Evolutionary conservation across 2,329 filamentous ascomycete genomes (phyloP).

Genomic region (Sporothrix protearum): DNA sequence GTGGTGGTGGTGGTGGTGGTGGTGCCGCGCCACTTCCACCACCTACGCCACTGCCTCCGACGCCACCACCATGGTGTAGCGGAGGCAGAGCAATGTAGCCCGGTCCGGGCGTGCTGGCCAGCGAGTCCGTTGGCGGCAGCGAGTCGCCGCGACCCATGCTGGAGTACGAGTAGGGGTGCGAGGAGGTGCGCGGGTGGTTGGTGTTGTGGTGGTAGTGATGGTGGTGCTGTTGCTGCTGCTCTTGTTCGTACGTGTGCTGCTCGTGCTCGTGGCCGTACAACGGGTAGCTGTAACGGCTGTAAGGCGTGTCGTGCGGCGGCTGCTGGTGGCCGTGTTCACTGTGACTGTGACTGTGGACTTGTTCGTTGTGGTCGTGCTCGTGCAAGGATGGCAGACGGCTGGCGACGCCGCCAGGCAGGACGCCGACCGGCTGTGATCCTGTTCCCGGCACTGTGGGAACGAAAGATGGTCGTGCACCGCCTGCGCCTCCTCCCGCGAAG

Average conservation of each 20-base stretch:
- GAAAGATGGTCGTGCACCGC: background rate
- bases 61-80: constrained; percentile 10
- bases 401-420: constrained; percentile 43
- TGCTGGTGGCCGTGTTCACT: constrained; percentile 8
- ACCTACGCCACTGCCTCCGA: background rate
- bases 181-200: constrained; percentile 47
- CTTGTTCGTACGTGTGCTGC: background rate
- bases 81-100: constrained; percentile 35
- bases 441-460: constrained; percentile 28
- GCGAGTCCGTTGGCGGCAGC: constrained; percentile 56
- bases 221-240: constrained; percentile 17
- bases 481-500: background rate
- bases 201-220: constrained; percentile 7
- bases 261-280: constrained; percentile 29
- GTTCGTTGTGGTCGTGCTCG: constrained; percentile 22
- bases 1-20: background rate
- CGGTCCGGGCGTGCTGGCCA: constrained; percentile 51
- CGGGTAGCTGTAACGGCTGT: background rate
- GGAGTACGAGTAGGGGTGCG: constrained; percentile 47
- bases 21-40: background rate
- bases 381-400: constrained; percentile 19
- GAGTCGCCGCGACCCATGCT: constrained; percentile 47
- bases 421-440: constrained; percentile 52
- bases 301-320: constrained; percentile 30
- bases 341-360: constrained; percentile 26